phyloP scores from a whole-genome alignment of 176 grass and related monocot species.

The Alopecurus myosuroides region DNA sequence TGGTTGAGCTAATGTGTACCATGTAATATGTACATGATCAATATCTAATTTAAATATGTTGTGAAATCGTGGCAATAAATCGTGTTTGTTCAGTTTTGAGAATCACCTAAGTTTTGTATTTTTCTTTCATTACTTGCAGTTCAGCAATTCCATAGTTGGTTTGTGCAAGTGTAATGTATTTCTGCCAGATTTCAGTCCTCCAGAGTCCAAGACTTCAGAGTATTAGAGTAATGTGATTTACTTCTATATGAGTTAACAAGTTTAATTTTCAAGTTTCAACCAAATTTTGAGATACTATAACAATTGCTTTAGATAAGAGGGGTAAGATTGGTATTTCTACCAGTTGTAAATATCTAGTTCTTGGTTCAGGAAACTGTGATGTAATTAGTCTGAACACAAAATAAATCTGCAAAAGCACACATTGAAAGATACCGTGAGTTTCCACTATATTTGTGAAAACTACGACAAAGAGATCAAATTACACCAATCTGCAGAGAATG shows the following conservation, averaged over 20 bases:
- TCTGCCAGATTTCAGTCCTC: not conserved
- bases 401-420: no score
- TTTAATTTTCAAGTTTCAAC: not conserved
- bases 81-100: not conserved
- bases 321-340: not conserved
- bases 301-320: not conserved
- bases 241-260: no score
- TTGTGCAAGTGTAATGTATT: not conserved
- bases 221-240: not conserved
- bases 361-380: no score
- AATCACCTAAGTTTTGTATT: not conserved
- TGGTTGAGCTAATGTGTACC: not conserved
- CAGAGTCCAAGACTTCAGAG: not conserved
- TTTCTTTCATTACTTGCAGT: not conserved
- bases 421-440: not conserved
- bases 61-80: not conserved
- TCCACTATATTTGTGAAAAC: not conserved
- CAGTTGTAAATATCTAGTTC: not conserved
- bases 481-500: not conserved
- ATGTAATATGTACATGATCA: constrained; percentile 22
- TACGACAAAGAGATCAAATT: not conserved
- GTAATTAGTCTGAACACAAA: not conserved
- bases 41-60: not conserved
- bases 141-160: not conserved
- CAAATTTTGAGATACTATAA: not conserved